A percentile compares a stretch with the other conserved stretches of the same genome.
These are phyloP conservation scores for Nicotiana sylvestris DNA, from an alignment of 257 asterid species.

Conservation along the genomic window DNA sequence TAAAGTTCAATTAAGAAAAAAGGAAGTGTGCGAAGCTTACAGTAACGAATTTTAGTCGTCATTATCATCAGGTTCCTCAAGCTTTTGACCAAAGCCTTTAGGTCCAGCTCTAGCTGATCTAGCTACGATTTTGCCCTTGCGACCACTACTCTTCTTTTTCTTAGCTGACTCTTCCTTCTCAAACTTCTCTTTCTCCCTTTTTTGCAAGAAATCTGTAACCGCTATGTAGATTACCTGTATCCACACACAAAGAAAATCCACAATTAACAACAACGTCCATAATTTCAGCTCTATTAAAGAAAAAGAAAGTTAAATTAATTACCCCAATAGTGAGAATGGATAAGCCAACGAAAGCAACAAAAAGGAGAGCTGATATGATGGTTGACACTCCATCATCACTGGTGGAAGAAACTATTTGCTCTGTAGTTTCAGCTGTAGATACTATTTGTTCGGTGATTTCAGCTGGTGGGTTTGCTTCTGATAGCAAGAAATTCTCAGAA, in stretches of 20 bases:
- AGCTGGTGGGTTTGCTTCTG: too few relatives aligned
- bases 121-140: constrained; percentile 41
- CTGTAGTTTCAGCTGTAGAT: constrained; percentile 33
- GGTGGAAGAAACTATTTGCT: constrained; percentile 39
- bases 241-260: neutral
- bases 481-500: constrained; percentile 19
- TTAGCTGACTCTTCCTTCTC: constrained; percentile 73
- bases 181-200: constrained; percentile 70
- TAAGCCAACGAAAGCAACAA: constrained; percentile 64
- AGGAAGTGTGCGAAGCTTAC: neutral
- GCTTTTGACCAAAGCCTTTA: constrained; percentile 82
- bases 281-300: too few relatives aligned
- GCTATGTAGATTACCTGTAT: constrained; percentile 74
- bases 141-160: constrained; percentile 47
- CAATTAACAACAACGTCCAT: constrained; percentile 7
- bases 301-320: neutral
- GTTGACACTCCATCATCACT: constrained; percentile 38
- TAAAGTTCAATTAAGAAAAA: too few relatives aligned
- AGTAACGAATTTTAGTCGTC: constrained; percentile 15
- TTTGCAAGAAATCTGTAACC: constrained; percentile 79
- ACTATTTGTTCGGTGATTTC: constrained; percentile 15
- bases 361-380: constrained; percentile 46
- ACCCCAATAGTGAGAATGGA: constrained; percentile 85
- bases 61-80: constrained; percentile 33
- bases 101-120: constrained; percentile 56